Evolutionary conservation across 768 basidiomycete genomes (phyloP), one percentile per base, ranked within the genome.

Genomic region (Rhizopogon roseolus): DNA sequence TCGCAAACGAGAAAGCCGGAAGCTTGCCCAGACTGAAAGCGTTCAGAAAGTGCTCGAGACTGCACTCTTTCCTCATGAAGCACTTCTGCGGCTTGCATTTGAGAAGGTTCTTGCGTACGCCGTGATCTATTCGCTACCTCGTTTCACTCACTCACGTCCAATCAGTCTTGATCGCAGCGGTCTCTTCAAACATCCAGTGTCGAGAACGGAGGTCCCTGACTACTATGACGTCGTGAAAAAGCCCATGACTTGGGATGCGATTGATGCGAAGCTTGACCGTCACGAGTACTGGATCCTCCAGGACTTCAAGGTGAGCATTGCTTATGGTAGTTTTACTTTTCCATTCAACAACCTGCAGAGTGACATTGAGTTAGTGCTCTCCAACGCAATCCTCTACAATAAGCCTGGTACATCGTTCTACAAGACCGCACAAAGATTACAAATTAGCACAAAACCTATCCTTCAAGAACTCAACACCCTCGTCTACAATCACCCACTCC

Each of bases 191-290:
- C 81, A 86, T 55, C 93, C 95, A 0, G 93, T 98, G 37, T 86
- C 84, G 40, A 84, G 76, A 59, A 73, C 71, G 1, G 82, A 88
- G 39, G 92, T 95, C 0, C 90, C 90, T 1, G 95, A 98, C 64
- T 99, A 99, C 66, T 93, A 88, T 63, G 87, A 92, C 43, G 75
- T 97, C 36, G 79, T 99, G 62, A 78, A 84, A 61, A 73, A 78
- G 4, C 97, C 97, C 0, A 97, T 97, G 92, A 88, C 86, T 56
- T 94, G 95, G 85, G 77, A 76, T 11, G 77, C 76, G 98, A 96
- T 99, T 63, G 86, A 91, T 43, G 69, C 72, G 28, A 96, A 91
- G 66, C 73, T 99, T 29, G 88, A 95, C 49, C 76, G 77, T 36
- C 86, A 91, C 55, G 82, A 88, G 63, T 98, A 98, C 68, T 84